phyloP scores from a whole-genome alignment of 495 filamentous ascomycete species.

The Penicillium turbatum region DNA sequence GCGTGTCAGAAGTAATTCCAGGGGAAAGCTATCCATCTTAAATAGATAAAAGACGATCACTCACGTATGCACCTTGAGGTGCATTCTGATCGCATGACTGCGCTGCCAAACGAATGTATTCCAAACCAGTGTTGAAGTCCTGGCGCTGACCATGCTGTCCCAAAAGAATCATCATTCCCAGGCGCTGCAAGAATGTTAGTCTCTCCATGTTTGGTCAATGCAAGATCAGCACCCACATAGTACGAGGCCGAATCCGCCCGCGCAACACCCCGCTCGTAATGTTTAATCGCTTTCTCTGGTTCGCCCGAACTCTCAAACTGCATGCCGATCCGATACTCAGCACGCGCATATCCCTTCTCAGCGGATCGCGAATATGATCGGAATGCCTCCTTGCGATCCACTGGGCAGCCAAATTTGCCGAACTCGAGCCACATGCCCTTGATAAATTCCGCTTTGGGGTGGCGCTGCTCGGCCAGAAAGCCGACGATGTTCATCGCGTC shows the following conservation, averaged over 20 bases:
- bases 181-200: conserved; percentile 47
- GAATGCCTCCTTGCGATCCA: conserved; percentile 94
- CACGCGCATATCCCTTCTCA: conserved; percentile 84
- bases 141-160: conserved; percentile 87
- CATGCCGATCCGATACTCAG: conserved; percentile 97
- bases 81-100: conserved; percentile 94
- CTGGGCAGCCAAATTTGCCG: conserved; percentile 83
- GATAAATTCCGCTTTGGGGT: conserved; percentile 93
- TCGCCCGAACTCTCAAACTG: conserved; percentile 94
- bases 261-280: conserved; percentile 77
- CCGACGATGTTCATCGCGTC: conserved; percentile 89
- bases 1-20: conserved; percentile 9
- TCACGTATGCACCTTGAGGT: conserved; percentile 87
- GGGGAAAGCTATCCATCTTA: background rate
- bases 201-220: background rate
- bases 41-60: conserved; percentile 16
- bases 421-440: conserved; percentile 97
- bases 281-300: conserved; percentile 78
- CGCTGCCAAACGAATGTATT: conserved; percentile 77
- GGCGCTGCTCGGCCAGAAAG: conserved; percentile 85
- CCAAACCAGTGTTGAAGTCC: conserved; percentile 71
- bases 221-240: conserved; percentile 49
- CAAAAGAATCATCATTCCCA: conserved; percentile 96
- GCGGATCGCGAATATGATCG: conserved; percentile 78
- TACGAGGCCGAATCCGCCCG: conserved; percentile 85